phyloP scores from a whole-genome alignment of 192 early-diverging fungal genomes.

The Umbelopsis sp. region DNA sequence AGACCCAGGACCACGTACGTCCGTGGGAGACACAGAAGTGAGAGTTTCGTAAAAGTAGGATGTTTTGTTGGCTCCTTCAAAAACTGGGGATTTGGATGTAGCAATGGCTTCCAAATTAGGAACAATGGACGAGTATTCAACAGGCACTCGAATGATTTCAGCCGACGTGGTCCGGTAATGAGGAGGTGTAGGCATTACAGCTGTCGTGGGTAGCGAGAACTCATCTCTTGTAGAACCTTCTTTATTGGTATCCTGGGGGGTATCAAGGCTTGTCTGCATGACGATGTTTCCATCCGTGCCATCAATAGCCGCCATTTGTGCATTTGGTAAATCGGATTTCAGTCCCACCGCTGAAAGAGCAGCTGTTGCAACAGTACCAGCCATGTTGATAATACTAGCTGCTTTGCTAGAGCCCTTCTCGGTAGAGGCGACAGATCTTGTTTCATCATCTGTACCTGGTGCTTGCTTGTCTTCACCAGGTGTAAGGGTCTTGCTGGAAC shows the following conservation, averaged over 20 bases:
- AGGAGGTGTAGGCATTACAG: not conserved
- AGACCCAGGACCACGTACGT: not conserved
- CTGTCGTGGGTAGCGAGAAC: no score
- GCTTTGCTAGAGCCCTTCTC: slow-evolving; percentile 7
- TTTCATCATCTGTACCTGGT: not conserved
- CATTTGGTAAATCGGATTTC: not conserved
- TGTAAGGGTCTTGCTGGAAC: not conserved
- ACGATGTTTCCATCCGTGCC: not conserved
- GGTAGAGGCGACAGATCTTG: not conserved
- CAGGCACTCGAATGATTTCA: slow-evolving; percentile 4
- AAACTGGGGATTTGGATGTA: slow-evolving; percentile 3
- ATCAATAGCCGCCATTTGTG: not conserved
- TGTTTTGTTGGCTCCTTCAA: not conserved
- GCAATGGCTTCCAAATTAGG: slow-evolving; percentile 16
- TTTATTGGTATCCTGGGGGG: no score
- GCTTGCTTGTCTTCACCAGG: not conserved
- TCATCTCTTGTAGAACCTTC: no score
- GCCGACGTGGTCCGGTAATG: not conserved
- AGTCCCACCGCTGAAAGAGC: slow-evolving; percentile 20
- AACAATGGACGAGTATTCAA: slow-evolving; percentile 7
- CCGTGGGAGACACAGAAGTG: not conserved
- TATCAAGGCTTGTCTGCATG: no score
- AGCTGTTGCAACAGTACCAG: slow-evolving; percentile 26
- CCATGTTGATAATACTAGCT: slow-evolving; percentile 19
- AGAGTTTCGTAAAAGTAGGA: not conserved